A percentile compares a stretch with the other conserved stretches of the same genome.
phyloP scores from a whole-genome alignment of 2,329 filamentous ascomycete genomes.

The Xylaria sp. region DNA sequence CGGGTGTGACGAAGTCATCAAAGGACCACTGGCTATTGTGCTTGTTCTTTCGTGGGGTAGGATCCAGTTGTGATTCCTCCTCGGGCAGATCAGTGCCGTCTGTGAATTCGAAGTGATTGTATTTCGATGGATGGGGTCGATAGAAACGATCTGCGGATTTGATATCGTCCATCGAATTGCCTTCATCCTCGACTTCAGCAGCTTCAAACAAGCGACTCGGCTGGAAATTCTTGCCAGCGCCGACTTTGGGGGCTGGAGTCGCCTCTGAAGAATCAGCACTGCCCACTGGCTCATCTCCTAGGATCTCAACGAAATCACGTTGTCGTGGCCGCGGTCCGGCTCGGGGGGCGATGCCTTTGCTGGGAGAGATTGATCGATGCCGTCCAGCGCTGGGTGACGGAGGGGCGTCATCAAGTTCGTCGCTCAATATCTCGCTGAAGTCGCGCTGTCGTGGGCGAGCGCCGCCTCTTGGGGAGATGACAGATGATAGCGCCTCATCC shows the following conservation, averaged over 20 bases:
- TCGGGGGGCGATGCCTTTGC: slow-evolving; percentile 38
- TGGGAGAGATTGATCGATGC: slow-evolving; percentile 49
- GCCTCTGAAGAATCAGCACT: slow-evolving; percentile 43
- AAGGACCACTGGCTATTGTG: slow-evolving; percentile 84
- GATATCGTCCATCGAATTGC: slow-evolving; percentile 49
- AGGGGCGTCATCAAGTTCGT: slow-evolving; percentile 50
- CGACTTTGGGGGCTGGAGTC: slow-evolving; percentile 56
- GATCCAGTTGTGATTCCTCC: slow-evolving; percentile 52
- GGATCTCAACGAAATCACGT: slow-evolving; percentile 76
- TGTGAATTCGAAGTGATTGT: slow-evolving; percentile 82
- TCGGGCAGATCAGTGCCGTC: slow-evolving; percentile 65
- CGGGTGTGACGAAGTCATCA: slow-evolving; percentile 83
- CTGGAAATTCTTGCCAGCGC: slow-evolving; percentile 65
- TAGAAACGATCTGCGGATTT: slow-evolving; percentile 52
- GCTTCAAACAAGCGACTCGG: slow-evolving; percentile 69
- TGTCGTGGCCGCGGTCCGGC: slow-evolving; percentile 58
- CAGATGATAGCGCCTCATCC: slow-evolving; percentile 54
- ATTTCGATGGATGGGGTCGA: slow-evolving; percentile 78
- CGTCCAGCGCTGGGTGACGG: slow-evolving; percentile 46
- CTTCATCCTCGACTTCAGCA: slow-evolving; percentile 53
- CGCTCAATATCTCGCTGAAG: slow-evolving; percentile 73
- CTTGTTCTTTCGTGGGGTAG: slow-evolving; percentile 60
- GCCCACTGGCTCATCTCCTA: slow-evolving; percentile 56
- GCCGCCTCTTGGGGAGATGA: slow-evolving; percentile 67
- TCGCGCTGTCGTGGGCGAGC: slow-evolving; percentile 68